Conservation (phyloP, 1,284 basidiomycete genomes). For the Tilletia indica region DNA sequence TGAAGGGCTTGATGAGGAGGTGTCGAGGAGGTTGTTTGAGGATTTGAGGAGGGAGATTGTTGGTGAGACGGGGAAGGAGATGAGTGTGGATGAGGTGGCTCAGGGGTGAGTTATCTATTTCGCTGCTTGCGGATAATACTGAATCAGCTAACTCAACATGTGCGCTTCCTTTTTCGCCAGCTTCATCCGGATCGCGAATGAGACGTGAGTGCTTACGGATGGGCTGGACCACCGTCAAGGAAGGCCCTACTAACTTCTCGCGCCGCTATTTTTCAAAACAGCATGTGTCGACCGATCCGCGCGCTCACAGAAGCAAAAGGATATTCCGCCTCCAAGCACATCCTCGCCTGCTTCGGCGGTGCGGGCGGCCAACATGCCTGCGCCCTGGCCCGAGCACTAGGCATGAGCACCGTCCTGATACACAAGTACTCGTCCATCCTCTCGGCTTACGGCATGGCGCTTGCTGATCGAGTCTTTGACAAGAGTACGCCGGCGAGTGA, state of each 20-base stretch:
- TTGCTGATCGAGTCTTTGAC: conserved; percentile 75
- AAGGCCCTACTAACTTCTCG: no score
- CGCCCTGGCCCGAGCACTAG: conserved; percentile 76
- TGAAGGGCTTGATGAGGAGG: conserved; percentile 70
- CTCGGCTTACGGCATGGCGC: conserved; percentile 82
- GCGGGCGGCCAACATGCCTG: conserved; percentile 90
- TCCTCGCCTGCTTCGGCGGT: conserved; percentile 87
- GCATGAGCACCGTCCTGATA: conserved; percentile 78
- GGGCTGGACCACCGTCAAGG: no score
- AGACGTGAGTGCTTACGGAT: conserved; percentile 26
- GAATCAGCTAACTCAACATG: background rate
- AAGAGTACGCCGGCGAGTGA: conserved; percentile 81
- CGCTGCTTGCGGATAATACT: no score
- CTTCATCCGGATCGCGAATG: conserved; percentile 53
- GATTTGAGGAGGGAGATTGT: conserved; percentile 70
- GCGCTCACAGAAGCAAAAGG: conserved; percentile 87
- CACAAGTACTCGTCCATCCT: conserved; percentile 82
- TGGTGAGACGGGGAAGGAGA: conserved; percentile 62
- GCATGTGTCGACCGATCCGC: conserved; percentile 88
- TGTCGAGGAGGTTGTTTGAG: conserved; percentile 66
- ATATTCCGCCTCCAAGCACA: conserved; percentile 77
- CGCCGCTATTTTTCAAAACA: conserved; percentile 17
- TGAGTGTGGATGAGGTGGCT: conserved; percentile 79
- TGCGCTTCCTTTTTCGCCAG: background rate
- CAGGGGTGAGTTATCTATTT: conserved; percentile 66